phyloP scores from a whole-genome alignment of 2,329 filamentous ascomycete species.

The Coniochaeta prunicola region DNA sequence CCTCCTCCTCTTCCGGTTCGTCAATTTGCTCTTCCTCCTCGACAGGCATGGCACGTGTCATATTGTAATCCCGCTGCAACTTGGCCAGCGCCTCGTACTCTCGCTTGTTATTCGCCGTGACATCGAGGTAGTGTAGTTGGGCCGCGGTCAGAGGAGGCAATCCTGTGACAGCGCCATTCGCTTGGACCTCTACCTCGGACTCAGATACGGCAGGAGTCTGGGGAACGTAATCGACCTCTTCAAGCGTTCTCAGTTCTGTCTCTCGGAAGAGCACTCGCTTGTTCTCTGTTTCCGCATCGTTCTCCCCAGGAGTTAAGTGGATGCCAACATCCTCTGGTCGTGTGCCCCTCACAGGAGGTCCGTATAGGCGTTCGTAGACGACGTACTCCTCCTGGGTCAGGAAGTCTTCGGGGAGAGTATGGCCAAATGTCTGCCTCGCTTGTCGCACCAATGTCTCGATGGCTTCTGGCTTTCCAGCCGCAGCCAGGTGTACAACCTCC shows the following conservation, averaged over 20 bases:
- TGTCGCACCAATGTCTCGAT: constrained; percentile 60
- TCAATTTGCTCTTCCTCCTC: constrained; percentile 20
- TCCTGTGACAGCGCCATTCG: constrained; percentile 1
- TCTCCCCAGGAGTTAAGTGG: constrained; percentile 18
- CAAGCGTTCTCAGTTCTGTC: constrained; percentile 47
- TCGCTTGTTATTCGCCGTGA: constrained; percentile 44
- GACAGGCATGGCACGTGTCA: constrained; percentile 18
- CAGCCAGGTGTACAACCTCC: not conserved
- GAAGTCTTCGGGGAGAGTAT: constrained; percentile 65
- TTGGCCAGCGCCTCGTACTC: constrained; percentile 48
- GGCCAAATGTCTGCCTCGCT: constrained; percentile 68
- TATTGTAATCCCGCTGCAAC: constrained; percentile 51
- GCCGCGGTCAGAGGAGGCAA: constrained; percentile 20
- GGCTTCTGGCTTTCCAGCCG: constrained; percentile 18
- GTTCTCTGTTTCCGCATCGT: constrained; percentile 17
- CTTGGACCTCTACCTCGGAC: constrained; percentile 10
- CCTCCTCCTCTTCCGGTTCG: constrained; percentile 27
- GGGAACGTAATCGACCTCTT: constrained; percentile 50
- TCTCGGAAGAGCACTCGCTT: constrained; percentile 46
- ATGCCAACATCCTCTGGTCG: constrained; percentile 51
- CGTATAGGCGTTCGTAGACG: constrained; percentile 77
- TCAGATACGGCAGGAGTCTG: constrained; percentile 21
- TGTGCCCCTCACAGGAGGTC: constrained; percentile 60
- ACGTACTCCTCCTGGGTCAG: constrained; percentile 63
- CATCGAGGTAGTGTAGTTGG: constrained; percentile 35